phyloP scores from a whole-genome alignment of 2,329 filamentous ascomycete genomes.

The Monilinia laxa region DNA sequence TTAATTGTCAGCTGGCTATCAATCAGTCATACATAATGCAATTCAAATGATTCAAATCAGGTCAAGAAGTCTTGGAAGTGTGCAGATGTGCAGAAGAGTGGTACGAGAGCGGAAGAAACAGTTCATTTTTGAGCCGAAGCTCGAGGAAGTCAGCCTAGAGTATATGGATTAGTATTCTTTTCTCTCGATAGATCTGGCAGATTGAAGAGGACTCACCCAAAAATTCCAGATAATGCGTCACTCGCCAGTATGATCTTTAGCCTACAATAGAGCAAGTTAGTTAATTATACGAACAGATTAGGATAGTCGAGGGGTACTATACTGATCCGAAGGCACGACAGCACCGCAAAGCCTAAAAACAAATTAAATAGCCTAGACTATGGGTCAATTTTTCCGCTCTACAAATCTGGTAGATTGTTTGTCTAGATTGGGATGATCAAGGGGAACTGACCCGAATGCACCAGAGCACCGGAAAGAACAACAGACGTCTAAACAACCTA shows the following conservation, averaged over 20 bases:
- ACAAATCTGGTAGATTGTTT: background rate
- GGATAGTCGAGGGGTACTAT: background rate
- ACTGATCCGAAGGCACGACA: background rate
- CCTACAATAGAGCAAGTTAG: background rate
- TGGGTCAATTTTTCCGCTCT: background rate
- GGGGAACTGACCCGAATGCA: no score
- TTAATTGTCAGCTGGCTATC: background rate
- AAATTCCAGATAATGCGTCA: background rate
- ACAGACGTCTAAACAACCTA: no score
- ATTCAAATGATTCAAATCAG: background rate
- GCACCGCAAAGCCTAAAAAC: no score
- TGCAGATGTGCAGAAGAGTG: background rate
- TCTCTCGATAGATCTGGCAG: background rate
- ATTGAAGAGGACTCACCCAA: background rate
- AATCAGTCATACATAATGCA: constrained; percentile 1
- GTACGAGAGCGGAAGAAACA: background rate
- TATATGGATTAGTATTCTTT: background rate
- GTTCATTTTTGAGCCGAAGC: background rate
- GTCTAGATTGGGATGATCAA: no score
- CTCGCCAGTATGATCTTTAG: background rate
- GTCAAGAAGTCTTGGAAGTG: constrained; percentile 3
- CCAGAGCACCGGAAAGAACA: no score
- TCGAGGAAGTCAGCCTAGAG: background rate
- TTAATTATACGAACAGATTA: background rate
- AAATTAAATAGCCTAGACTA: background rate